Evolutionary conservation across 2,329 filamentous ascomycete genomes (phyloP), one percentile per base, ranked within the genome.

Genomic region (Cadophora sp.): DNA sequence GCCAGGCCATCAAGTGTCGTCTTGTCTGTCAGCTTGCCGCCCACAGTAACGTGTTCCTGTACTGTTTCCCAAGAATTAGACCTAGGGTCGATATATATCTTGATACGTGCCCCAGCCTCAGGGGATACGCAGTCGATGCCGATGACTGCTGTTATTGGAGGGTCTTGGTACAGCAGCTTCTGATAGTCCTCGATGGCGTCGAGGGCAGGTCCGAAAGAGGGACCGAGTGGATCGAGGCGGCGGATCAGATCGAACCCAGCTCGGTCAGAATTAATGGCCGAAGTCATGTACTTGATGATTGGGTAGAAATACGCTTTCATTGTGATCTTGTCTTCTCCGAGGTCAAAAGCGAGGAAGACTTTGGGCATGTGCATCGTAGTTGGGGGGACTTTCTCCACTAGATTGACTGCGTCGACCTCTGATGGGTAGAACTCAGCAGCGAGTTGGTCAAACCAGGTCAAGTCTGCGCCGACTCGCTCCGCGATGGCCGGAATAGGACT

Each of bases 261-360:
- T 55, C 50, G 24, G 22, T 55, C 50, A 16, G 24, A 27, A 24
- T 55, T 55, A 9, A 55, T n/a, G 24, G 9, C 27, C 5, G 50
- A 55, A 19, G 50, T 55, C 50, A 55, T 55, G 50, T 55, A 55
- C 50, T 55, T 55, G 50, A 55, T 55, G 50, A 55, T 55, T 24
- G 50, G 50, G 16, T 55, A 55, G 29, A 55, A 55, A 24, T 55
- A 55, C 26, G 50, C 50, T 12, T 55, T 55, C 50, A 55, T 55
- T 16, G 27, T 55, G 24, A 27, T 27, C 27, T 31, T 55, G 50
- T 55, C 50, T 55, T 55, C 50, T 5, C 24, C 50, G 7, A 55
- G 50, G 29, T 55, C 50, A 55, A 55, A 55, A 1, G 50, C 50
- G 8, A 55, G 50, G 24, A 55, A 55, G 50, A 55, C 50, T 29